These are phyloP conservation scores for Trebouxia sp. DNA, from an alignment of 139 green algal genomes.

Conservation along the genomic window DNA sequence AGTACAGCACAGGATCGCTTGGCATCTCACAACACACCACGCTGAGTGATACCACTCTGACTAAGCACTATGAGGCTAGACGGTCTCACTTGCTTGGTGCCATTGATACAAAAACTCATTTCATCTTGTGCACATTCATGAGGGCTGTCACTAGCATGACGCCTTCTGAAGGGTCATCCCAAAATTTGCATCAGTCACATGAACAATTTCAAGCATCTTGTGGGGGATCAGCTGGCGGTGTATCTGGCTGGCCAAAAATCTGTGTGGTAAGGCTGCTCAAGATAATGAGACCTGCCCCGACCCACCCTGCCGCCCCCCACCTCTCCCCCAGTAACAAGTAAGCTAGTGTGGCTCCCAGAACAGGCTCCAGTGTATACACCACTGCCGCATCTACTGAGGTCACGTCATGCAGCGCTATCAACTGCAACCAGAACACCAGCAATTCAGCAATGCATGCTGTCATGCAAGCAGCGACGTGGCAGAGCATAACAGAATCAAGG, in stretches of 20 bases:
- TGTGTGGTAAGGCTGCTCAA: slow-evolving; percentile 55
- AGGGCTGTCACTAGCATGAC: no score
- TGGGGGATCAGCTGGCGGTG: not conserved
- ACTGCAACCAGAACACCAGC: slow-evolving; percentile 68
- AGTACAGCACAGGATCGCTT: no score
- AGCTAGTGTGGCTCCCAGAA: slow-evolving; percentile 58
- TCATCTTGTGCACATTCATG: no score
- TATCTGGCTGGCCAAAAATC: slow-evolving; percentile 37
- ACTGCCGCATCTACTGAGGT: slow-evolving; percentile 63
- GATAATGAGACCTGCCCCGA: slow-evolving; percentile 67
- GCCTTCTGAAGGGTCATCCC: no score
- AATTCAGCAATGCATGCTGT: slow-evolving; percentile 57
- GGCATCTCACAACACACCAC: no score
- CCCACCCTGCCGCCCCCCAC: slow-evolving; percentile 61
- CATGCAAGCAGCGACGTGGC: no score
- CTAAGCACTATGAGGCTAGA: no score
- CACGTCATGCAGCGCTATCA: slow-evolving; percentile 71
- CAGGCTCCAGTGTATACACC: slow-evolving; percentile 73
- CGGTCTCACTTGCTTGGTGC: no score
- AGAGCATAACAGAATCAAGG: slow-evolving; percentile 41
- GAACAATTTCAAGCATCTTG: no score
- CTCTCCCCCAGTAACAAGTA: slow-evolving; percentile 68
- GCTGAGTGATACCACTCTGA: no score
- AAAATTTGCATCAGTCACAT: no score
- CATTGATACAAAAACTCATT: no score